These are phyloP conservation scores for Keithomyces neogunnii DNA, from an alignment of 2,329 filamentous ascomycete species.

Conservation along the genomic window DNA sequence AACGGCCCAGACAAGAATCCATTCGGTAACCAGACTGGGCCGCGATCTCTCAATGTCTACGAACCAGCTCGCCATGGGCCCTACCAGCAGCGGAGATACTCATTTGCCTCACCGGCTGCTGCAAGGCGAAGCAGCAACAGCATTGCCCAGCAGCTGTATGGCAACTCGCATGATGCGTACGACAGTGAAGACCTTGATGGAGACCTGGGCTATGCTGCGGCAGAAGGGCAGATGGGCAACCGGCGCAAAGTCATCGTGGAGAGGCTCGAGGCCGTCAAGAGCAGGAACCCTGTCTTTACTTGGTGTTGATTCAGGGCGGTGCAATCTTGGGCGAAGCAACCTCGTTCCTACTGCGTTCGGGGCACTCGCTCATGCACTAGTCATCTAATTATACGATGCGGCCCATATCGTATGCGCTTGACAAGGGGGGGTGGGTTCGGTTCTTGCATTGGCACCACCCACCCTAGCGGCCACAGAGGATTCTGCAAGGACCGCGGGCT, in stretches of 20 bases:
- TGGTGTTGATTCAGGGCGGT: slow-evolving; percentile 59
- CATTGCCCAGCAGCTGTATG: slow-evolving; percentile 46
- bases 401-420: too few relatives aligned
- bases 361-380: too few relatives aligned
- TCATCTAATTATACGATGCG: too few relatives aligned
- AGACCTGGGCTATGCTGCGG: slow-evolving; percentile 88
- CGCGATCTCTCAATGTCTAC: slow-evolving; percentile 34
- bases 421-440: too few relatives aligned
- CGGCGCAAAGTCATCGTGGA: slow-evolving; percentile 95
- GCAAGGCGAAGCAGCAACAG: slow-evolving; percentile 39
- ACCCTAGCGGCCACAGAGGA: background rate
- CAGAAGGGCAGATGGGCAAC: slow-evolving; percentile 86
- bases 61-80: slow-evolving; percentile 33
- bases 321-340: background rate
- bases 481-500: background rate
- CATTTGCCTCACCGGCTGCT: slow-evolving; percentile 40
- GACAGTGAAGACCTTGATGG: slow-evolving; percentile 72
- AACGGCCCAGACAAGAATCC: slow-evolving; percentile 12
- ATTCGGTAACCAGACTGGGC: slow-evolving; percentile 26
- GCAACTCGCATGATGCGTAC: slow-evolving; percentile 45
- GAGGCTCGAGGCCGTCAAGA: slow-evolving; percentile 90
- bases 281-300: slow-evolving; percentile 89
- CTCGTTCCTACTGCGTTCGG: too few relatives aligned
- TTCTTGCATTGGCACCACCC: background rate
- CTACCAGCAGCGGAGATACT: slow-evolving; percentile 43